Base-by-base conservation (phyloP, 768 basidiomycete species). In the Lactarius evosmus region DNA sequence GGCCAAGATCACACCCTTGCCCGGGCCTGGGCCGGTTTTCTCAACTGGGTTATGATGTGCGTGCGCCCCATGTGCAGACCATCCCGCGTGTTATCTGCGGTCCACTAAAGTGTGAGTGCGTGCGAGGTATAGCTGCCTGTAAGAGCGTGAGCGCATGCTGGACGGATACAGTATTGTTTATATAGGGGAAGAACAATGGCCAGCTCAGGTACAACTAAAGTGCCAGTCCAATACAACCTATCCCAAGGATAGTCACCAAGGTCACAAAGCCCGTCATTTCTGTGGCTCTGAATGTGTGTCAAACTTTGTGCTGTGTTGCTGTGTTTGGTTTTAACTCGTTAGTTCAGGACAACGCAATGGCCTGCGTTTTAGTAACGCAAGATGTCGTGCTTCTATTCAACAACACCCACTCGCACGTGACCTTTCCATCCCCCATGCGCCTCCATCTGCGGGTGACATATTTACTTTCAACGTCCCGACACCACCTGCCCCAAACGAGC, bases 1-100 rank as follows among this genome's bases (percentile, higher is more conserved):
- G 95, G 93, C 12, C 96, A 96, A 73, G 97, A 99, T 70, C 97
- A 98, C 72, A 95, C 95, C 0, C 83, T 98, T 32, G 90, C 85
- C 1, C 77, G 92, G 97, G 93, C 16, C 75, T 93, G 29, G 95
- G 95, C 68, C 83, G 93, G 16, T 96, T 95, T 73, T 78, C 84
- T 4, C 95, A 98, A 71, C 82, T 97, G 5, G 95, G 96, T 12
- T 97, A 97, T 69, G 76, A 83, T 3, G 79, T 96, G 4, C 93
- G 97, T 9, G 70, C 74, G 12, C 74, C 75, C 17, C 84, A 60
- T 30, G 46, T 95, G 4, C 96, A 99, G 73, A 74, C 80, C 2
- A 79, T 79, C 0, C 93, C 96, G 0, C 83, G 88, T 60, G 86
- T 88, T 74, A 83, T 98, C 29, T 76, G 83, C 7, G 89, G 88